Evolutionary conservation across 2,329 filamentous ascomycete species (phyloP).

Genomic region (Cercospora berteroae): DNA sequence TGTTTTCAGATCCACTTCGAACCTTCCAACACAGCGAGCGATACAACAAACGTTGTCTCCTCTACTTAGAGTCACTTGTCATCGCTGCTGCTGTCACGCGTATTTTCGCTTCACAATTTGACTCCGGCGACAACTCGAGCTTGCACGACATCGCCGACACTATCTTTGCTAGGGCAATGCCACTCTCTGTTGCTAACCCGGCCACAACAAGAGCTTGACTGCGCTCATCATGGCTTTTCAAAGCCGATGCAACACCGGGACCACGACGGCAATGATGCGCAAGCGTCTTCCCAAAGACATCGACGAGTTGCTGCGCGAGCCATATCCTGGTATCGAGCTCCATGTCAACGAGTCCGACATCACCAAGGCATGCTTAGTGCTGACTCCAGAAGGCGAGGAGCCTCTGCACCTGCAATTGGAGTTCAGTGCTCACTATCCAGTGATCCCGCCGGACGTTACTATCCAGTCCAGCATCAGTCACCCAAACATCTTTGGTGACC

Average conservation of each 20-base stretch:
- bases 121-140: not conserved
- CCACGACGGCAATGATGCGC: conserved; percentile 2
- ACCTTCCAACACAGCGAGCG: not conserved
- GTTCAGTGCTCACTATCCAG: conserved; percentile 21
- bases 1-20: not conserved
- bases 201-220: not conserved
- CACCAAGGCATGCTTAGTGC: conserved; percentile 22
- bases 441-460: conserved; percentile 21
- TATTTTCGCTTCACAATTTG: not conserved
- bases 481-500: conserved; percentile 28
- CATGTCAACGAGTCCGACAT: conserved; percentile 21
- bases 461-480: conserved; percentile 24
- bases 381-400: conserved; percentile 15
- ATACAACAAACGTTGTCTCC: not conserved
- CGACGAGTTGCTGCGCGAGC: conserved; percentile 23
- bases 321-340: conserved; percentile 28
- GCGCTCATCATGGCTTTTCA: conserved; percentile 4
- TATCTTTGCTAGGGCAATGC: not conserved
- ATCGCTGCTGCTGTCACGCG: not conserved
- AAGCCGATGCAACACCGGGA: not conserved
- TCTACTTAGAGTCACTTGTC: not conserved
- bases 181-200: not conserved
- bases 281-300: conserved; percentile 26
- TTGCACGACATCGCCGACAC: not conserved
- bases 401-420: conserved; percentile 25